These are phyloP conservation scores for Quercus tomentella DNA, from an alignment of 331 rosid species.

Conservation along the genomic window DNA sequence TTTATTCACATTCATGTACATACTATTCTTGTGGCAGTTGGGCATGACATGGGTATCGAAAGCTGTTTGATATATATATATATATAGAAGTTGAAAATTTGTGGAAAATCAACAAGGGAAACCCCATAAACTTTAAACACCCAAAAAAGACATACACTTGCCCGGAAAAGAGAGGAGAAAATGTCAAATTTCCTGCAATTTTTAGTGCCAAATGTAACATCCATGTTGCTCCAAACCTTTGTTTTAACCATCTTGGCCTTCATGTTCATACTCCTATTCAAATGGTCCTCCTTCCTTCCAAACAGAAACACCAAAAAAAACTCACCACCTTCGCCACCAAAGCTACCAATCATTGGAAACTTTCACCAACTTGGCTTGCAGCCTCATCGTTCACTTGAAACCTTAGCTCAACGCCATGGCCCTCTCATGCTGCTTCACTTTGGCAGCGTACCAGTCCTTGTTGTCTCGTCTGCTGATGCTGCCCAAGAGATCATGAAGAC, in stretches of 20 bases:
- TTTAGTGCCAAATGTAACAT: not conserved
- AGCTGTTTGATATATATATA: too few species aligned
- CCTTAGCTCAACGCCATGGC: slow-evolving; percentile 30
- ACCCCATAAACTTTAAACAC: too few species aligned
- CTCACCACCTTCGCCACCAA: slow-evolving; percentile 41
- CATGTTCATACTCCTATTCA: not conserved
- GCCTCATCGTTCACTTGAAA: slow-evolving; percentile 28
- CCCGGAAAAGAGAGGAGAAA: not conserved
- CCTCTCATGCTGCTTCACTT: slow-evolving; percentile 40
- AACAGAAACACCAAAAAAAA: not conserved
- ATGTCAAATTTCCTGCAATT: not conserved
- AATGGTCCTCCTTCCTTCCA: slow-evolving; percentile 12
- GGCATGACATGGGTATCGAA: too few species aligned
- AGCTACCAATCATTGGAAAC: slow-evolving; percentile 40
- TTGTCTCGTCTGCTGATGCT: slow-evolving; percentile 26
- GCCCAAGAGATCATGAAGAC: slow-evolving; percentile 36
- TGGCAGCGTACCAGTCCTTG: slow-evolving; percentile 28
- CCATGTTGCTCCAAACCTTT: not conserved
- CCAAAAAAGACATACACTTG: not conserved
- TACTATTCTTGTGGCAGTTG: too few species aligned
- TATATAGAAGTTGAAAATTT: not conserved
- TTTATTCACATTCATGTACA: too few species aligned
- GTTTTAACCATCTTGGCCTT: not conserved
- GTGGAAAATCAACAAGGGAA: not conserved
- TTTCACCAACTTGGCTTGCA: slow-evolving; percentile 32